Conservation (phyloP, 179 eudicot species). For the Gypsophila paniculata region DNA sequence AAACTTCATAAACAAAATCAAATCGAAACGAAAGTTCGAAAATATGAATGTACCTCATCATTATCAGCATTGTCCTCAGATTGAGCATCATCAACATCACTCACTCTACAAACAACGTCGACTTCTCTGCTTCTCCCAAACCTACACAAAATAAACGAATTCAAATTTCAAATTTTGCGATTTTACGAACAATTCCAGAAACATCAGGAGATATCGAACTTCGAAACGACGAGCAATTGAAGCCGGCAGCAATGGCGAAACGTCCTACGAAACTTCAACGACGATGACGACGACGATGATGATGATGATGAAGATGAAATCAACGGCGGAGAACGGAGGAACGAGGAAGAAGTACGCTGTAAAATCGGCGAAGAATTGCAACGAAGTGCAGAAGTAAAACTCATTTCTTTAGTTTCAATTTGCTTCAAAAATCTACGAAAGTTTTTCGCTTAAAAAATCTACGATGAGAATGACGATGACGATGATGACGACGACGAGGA, state of each 20-base stretch:
- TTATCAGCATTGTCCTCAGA: constrained; percentile 41
- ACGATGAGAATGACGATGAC: no score
- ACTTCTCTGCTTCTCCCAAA: constrained; percentile 32
- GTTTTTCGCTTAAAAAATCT: not conserved
- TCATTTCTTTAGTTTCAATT: not conserved
- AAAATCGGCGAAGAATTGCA: constrained; percentile 12
- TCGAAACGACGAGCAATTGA: not conserved
- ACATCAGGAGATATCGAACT: not conserved
- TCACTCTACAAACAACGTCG: constrained; percentile 48
- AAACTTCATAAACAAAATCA: not conserved
- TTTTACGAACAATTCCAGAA: not conserved
- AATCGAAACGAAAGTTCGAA: not conserved
- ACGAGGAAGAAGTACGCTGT: constrained; percentile 4
- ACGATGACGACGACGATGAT: not conserved
- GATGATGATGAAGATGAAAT: not conserved
- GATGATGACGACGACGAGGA: not conserved
- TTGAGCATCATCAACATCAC: constrained; percentile 49
- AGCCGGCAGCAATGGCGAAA: constrained; percentile 2
- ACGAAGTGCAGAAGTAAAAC: constrained; percentile 6
- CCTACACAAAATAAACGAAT: constrained; percentile 18
- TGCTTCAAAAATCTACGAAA: no score
- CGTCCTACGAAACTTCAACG: not conserved
- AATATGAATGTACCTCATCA: constrained; percentile 41
- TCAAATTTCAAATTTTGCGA: not conserved
- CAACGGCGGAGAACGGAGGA: not conserved